Conservation (phyloP, 2,329 filamentous ascomycete genomes). For the Dichotomopilus funicola region DNA sequence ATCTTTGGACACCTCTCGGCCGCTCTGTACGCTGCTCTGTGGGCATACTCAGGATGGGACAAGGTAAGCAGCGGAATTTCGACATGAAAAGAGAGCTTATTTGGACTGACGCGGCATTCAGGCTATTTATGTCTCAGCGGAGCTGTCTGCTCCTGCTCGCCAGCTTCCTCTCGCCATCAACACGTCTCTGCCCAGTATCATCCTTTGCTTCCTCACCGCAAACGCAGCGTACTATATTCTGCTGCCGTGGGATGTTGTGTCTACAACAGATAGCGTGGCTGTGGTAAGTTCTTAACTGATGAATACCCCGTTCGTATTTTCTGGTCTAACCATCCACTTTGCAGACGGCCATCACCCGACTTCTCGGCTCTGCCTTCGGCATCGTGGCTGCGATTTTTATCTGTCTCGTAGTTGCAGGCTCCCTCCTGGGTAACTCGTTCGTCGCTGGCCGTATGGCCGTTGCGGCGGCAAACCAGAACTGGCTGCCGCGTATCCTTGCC, state of each 20-base stretch:
- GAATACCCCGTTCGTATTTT: neutral
- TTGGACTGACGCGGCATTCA: conserved; percentile 17
- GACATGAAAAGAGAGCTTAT: neutral
- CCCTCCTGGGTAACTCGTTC: conserved; percentile 57
- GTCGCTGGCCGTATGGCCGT: conserved; percentile 56
- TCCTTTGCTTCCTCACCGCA: conserved; percentile 52
- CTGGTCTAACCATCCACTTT: neutral
- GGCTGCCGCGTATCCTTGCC: conserved; percentile 43
- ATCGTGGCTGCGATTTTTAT: conserved; percentile 50
- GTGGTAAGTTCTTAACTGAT: conserved; percentile 40
- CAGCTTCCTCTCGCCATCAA: conserved; percentile 58
- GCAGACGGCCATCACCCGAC: conserved; percentile 48
- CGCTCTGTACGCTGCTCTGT: conserved; percentile 55
- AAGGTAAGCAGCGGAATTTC: conserved; percentile 37
- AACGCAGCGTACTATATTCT: conserved; percentile 59
- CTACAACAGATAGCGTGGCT: conserved; percentile 55
- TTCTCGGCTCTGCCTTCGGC: conserved; percentile 48
- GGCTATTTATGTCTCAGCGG: conserved; percentile 50
- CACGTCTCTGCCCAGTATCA: conserved; percentile 52
- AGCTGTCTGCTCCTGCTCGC: conserved; percentile 43
- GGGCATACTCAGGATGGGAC: conserved; percentile 62
- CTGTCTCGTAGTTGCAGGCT: conserved; percentile 55
- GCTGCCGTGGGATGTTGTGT: conserved; percentile 52
- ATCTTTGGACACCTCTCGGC: conserved; percentile 53
- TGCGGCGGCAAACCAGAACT: conserved; percentile 47